Evolutionary conservation across 1,284 basidiomycete species (phyloP), one percentile per base, ranked within the genome.

Genomic region (Ganoderma lingzhi): DNA sequence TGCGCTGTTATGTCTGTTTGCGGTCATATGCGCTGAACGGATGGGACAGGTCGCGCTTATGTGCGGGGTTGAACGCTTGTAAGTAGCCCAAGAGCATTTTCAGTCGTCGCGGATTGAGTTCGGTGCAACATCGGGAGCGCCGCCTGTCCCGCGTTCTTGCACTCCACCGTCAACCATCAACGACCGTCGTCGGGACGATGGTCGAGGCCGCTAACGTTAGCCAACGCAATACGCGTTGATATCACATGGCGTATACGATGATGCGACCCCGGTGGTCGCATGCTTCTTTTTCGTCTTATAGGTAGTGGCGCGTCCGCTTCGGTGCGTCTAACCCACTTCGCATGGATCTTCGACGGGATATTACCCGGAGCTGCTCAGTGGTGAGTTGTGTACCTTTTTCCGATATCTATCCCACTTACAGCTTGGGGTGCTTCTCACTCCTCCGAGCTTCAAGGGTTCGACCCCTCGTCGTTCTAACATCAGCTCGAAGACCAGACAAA

Each of bases 121-220:
- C 71, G 71, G 71, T 35, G 56, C 64, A 70, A 63, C 64, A 65
- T 72, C 71, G 71, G 69, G 42, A 48, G 45, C 32, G 55, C 45
- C 35, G 41, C 44, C 55, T 55, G 9, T 48, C 51, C 45, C 39
- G n/a, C 44, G n/a, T 48, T 41, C 55, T 23, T 63, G 30, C 10
- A 35, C 41, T 37, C 51, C 63, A 62, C 59, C n/a, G 35, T n/a
- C 17, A 45, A 15, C 48, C 0, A 12, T 37, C 32, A 19, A 2
- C 55, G 32, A 58, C 15, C 30, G 9, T 58, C 30, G 55, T 58
- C 32, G 55, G 55, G 17, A 41, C 14, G 58, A 28, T 19, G 37
- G 35, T 56, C 28, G 37, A 56, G 30, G 30, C 56, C 28, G 37
- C 42, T 45, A 51, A 68, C 39, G 58, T 62, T 51, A 37, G 39